Evolutionary conservation across 345 rosid species (phyloP).

Genomic region (Cardamine resedifolia): DNA sequence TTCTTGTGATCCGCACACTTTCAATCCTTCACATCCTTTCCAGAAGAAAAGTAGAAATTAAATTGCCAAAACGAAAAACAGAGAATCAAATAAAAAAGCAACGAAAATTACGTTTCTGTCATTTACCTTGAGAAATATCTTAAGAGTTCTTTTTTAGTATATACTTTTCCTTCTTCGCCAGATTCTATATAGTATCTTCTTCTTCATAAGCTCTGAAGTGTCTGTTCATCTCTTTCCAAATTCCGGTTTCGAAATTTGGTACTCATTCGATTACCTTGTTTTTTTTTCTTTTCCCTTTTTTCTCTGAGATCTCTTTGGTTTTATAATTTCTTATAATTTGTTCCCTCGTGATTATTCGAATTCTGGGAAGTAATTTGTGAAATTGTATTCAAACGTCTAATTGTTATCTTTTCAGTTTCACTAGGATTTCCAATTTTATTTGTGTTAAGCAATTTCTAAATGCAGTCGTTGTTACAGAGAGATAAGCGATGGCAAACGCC

Average conservation of each 20-base stretch:
- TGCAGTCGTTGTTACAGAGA: slow-evolving; percentile 6
- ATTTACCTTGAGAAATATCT: slow-evolving; percentile 15
- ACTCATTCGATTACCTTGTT: background rate
- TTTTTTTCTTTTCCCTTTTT: no score
- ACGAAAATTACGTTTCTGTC: slow-evolving; percentile 21
- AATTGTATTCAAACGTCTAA: background rate
- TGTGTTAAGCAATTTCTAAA: background rate
- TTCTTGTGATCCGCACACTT: slow-evolving; percentile 33
- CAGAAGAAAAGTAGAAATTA: background rate
- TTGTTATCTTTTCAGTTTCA: background rate
- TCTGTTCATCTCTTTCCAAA: background rate
- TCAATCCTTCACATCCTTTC: slow-evolving; percentile 21
- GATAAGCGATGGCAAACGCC: slow-evolving; percentile 44
- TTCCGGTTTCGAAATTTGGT: slow-evolving; percentile 4
- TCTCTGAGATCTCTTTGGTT: background rate
- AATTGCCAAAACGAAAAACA: background rate
- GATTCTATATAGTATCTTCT: slow-evolving; percentile 24
- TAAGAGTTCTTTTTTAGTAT: slow-evolving; percentile 1
- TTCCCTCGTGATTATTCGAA: background rate
- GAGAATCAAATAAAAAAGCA: background rate
- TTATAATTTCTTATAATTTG: background rate
- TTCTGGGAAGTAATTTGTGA: background rate
- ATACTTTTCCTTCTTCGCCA: slow-evolving; percentile 17
- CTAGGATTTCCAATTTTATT: background rate
- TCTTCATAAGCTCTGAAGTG: slow-evolving; percentile 1